Evolutionary conservation across 2,329 filamentous ascomycete genomes (phyloP).

Genomic region (Talaromyces sp.): DNA sequence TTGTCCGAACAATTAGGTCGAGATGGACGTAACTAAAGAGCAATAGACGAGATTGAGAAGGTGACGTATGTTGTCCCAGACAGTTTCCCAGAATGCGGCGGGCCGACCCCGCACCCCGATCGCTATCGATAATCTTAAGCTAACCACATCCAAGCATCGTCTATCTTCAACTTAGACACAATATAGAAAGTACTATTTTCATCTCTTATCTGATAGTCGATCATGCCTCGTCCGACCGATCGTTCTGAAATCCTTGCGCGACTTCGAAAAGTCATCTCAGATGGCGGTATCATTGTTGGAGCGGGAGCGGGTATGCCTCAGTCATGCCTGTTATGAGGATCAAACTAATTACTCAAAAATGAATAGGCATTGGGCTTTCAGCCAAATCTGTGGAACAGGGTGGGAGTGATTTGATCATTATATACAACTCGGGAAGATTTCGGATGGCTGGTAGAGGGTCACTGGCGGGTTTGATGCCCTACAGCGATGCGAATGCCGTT

Average conservation of each 20-base stretch:
- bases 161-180: background rate
- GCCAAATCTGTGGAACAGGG: conserved; percentile 69
- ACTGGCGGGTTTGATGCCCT: conserved; percentile 67
- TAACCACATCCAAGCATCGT: conserved; percentile 5
- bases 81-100: background rate
- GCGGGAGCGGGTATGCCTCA: conserved; percentile 56
- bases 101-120: conserved; percentile 9
- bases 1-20: background rate
- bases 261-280: conserved; percentile 54
- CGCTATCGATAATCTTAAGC: conserved; percentile 5
- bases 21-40: background rate
- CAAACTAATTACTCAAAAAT: background rate
- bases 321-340: background rate
- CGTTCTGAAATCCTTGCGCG: conserved; percentile 55
- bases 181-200: background rate
- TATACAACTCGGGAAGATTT: conserved; percentile 70
- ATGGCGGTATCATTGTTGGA: conserved; percentile 62
- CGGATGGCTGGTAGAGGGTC: conserved; percentile 70
- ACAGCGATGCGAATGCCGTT: conserved; percentile 67
- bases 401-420: conserved; percentile 66
- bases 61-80: background rate
- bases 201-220: conserved; percentile 8
- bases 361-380: conserved; percentile 62
- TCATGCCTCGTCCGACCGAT: conserved; percentile 53
- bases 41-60: background rate